phyloP scores from a whole-genome alignment of 441 rosid species.

The Euphorbia celastroides region DNA sequence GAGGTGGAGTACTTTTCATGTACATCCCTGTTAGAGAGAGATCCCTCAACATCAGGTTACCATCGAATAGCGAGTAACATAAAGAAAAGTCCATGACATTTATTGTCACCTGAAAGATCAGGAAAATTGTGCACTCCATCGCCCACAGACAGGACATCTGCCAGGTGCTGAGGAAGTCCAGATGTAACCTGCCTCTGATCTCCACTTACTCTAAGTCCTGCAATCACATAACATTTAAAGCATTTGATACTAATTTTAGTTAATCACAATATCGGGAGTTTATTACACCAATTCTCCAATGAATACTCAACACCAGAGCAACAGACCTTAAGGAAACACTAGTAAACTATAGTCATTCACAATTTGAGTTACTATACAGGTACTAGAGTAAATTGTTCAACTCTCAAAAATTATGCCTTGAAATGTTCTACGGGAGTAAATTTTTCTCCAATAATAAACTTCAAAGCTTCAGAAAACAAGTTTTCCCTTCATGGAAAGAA shows the following conservation, averaged over 20 bases:
- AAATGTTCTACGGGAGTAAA: neutral
- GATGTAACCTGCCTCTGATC: constrained; percentile 80
- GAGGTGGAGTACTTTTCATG: constrained; percentile 56
- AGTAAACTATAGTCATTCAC: neutral
- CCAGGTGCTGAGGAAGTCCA: constrained; percentile 81
- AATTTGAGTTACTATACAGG: neutral
- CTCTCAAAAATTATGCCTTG: neutral
- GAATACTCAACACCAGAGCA: constrained; percentile 5
- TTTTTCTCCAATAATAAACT: neutral
- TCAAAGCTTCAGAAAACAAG: neutral
- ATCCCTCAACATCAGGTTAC: constrained; percentile 14
- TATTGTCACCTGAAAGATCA: constrained; percentile 51
- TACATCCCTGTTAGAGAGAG: constrained; percentile 50
- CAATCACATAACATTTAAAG: constrained; percentile 19
- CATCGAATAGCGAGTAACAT: constrained; percentile 10
- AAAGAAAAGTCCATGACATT: constrained; percentile 6
- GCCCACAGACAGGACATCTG: constrained; percentile 56
- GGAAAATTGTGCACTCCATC: constrained; percentile 55
- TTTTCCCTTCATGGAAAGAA: neutral
- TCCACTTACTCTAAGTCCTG: constrained; percentile 65
- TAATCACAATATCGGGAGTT: neutral
- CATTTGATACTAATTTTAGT: constrained; percentile 2
- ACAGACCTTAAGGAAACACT: neutral
- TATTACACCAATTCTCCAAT: constrained; percentile 7
- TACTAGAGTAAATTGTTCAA: neutral